Evolutionary conservation across 1,139 yeast species (phyloP).

Genomic region (Pichia sp.): DNA sequence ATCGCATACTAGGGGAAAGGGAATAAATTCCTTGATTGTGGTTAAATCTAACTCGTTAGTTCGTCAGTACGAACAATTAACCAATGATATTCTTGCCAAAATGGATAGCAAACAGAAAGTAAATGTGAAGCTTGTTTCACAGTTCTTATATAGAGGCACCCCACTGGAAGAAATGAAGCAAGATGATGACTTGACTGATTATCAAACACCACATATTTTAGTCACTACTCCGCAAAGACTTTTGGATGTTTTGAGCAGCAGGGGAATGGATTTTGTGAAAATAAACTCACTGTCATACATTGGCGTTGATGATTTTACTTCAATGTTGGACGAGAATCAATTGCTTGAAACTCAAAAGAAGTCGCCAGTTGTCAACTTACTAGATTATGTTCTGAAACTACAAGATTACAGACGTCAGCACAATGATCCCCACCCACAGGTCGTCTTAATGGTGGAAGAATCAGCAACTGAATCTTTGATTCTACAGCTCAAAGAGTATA

Average conservation of each 20-base stretch:
- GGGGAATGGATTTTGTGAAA: slow-evolving; percentile 31
- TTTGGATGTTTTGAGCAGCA: slow-evolving; percentile 31
- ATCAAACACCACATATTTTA: slow-evolving; percentile 30
- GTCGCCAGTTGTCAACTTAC: slow-evolving; percentile 26
- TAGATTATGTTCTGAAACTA: slow-evolving; percentile 29
- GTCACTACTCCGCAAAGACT: slow-evolving; percentile 34
- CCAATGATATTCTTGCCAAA: slow-evolving; percentile 18
- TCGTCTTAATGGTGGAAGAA: slow-evolving; percentile 26
- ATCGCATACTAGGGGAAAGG: slow-evolving; percentile 22
- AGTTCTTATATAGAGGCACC: slow-evolving; percentile 30
- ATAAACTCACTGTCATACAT: slow-evolving; percentile 27
- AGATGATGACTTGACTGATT: slow-evolving; percentile 21
- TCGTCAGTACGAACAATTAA: slow-evolving; percentile 22
- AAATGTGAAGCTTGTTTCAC: slow-evolving; percentile 22
- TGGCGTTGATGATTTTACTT: slow-evolving; percentile 33
- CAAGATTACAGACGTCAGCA: slow-evolving; percentile 30
- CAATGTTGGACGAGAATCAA: slow-evolving; percentile 24
- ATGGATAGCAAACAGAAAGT: slow-evolving; percentile 4
- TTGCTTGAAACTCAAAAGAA: slow-evolving; percentile 20
- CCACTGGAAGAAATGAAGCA: slow-evolving; percentile 25
- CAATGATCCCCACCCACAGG: slow-evolving; percentile 30
- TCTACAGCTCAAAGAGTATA: slow-evolving; percentile 24
- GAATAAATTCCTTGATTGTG: slow-evolving; percentile 29
- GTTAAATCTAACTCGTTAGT: slow-evolving; percentile 30
- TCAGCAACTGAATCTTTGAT: slow-evolving; percentile 20